phyloP scores from a whole-genome alignment of 148 eudicot species.

The Rhododendron ovatum region DNA sequence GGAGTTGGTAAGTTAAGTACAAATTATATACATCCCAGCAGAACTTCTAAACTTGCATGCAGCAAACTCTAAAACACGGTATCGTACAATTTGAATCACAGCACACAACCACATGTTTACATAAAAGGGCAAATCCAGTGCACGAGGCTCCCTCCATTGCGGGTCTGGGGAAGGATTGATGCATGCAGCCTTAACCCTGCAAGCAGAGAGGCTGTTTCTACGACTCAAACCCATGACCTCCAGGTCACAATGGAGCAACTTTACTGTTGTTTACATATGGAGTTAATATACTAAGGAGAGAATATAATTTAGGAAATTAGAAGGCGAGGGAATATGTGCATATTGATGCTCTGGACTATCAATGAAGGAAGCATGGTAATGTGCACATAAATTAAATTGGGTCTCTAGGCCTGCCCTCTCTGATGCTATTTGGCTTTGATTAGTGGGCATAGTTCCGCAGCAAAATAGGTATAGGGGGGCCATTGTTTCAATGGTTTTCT shows the following conservation, averaged over 20 bases:
- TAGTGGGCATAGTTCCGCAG: too few species aligned
- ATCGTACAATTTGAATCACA: background rate
- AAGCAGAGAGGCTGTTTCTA: background rate
- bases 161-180: background rate
- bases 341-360: too few species aligned
- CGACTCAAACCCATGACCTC: background rate
- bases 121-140: background rate
- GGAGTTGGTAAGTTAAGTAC: background rate
- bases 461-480: too few species aligned
- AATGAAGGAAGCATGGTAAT: too few species aligned
- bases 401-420: too few species aligned
- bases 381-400: too few species aligned
- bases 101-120: background rate
- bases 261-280: background rate
- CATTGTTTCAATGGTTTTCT: too few species aligned
- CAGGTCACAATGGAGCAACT: background rate
- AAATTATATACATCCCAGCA: background rate
- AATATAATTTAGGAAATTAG: background rate
- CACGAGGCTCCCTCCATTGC: background rate
- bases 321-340: background rate
- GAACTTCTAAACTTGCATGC: background rate
- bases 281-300: too few species aligned
- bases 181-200: background rate
- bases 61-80: background rate
- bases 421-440: too few species aligned